Conservation (phyloP, 192 early-diverging fungal genomes). For the Backusella westeae region DNA sequence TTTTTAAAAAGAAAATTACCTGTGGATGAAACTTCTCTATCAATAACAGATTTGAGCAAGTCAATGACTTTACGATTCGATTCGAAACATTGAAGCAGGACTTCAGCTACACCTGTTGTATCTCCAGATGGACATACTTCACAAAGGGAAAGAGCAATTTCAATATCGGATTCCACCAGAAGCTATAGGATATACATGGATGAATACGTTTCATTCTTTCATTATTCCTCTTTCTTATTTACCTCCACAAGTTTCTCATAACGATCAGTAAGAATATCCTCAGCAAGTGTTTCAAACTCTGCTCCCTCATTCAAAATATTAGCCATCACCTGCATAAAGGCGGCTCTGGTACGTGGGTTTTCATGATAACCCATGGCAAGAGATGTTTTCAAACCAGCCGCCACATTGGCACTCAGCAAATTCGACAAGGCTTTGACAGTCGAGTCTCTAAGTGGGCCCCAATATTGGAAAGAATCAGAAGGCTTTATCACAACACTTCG, state of each 20-base stretch:
- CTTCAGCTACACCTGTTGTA: slow-evolving; percentile 66
- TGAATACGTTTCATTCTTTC: not conserved
- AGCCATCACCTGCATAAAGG: slow-evolving; percentile 79
- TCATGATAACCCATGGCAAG: slow-evolving; percentile 76
- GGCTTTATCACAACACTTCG: not conserved
- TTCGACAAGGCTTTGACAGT: slow-evolving; percentile 73
- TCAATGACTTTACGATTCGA: slow-evolving; percentile 48
- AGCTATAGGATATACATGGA: slow-evolving; percentile 21
- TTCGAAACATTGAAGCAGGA: slow-evolving; percentile 70
- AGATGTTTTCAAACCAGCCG: slow-evolving; percentile 73
- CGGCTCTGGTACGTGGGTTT: slow-evolving; percentile 67
- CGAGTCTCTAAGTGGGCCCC: slow-evolving; percentile 15
- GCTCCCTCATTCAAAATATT: slow-evolving; percentile 71
- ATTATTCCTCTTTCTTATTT: slow-evolving; percentile 26
- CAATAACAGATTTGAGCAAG: slow-evolving; percentile 63
- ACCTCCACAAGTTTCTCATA: slow-evolving; percentile 63
- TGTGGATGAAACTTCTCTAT: slow-evolving; percentile 69
- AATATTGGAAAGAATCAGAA: slow-evolving; percentile 1
- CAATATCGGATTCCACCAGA: slow-evolving; percentile 55
- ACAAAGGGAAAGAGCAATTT: slow-evolving; percentile 63
- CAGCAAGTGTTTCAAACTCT: slow-evolving; percentile 61
- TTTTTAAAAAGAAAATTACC: slow-evolving; percentile 33
- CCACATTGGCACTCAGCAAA: slow-evolving; percentile 77
- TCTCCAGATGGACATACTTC: slow-evolving; percentile 74
- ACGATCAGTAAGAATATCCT: slow-evolving; percentile 53